A percentile compares a stretch with the other conserved stretches of the same genome.
Evolutionary conservation across 2,329 filamentous ascomycete species (phyloP).

Genomic region (Lojkania enalia): DNA sequence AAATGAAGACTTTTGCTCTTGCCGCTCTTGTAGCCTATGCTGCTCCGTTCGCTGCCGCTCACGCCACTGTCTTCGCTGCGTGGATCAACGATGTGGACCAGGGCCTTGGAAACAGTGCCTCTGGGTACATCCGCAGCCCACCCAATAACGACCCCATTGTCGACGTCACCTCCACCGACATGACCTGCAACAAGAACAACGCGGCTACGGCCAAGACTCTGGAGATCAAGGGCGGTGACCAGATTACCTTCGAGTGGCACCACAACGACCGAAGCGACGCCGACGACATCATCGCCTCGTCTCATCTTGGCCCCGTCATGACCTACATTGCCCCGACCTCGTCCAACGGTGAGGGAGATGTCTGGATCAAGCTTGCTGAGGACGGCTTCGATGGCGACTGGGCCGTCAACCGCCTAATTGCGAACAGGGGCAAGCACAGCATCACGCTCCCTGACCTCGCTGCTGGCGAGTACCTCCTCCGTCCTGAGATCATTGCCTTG

Average conservation of each 20-base stretch:
- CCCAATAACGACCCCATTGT: slow-evolving; percentile 43
- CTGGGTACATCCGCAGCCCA: slow-evolving; percentile 55
- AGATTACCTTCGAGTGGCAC: slow-evolving; percentile 54
- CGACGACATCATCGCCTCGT: slow-evolving; percentile 58
- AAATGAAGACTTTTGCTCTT: slow-evolving; percentile 40
- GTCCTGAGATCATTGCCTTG: slow-evolving; percentile 51
- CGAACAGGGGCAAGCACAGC: slow-evolving; percentile 48
- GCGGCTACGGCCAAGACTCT: slow-evolving; percentile 47
- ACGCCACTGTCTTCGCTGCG: slow-evolving; percentile 41
- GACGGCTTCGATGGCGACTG: slow-evolving; percentile 44
- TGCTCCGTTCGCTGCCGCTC: slow-evolving; percentile 32
- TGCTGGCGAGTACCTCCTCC: slow-evolving; percentile 48
- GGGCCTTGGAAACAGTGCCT: slow-evolving; percentile 40
- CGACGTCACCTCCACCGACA: slow-evolving; percentile 38
- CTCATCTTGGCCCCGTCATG: slow-evolving; percentile 58
- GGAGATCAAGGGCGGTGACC: slow-evolving; percentile 53
- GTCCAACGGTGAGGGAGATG: slow-evolving; percentile 52
- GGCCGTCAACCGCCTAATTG: slow-evolving; percentile 47
- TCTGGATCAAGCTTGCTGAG: slow-evolving; percentile 56
- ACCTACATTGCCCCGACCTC: slow-evolving; percentile 55
- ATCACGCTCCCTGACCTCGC: slow-evolving; percentile 48
- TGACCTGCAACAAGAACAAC: slow-evolving; percentile 43
- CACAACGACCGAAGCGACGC: slow-evolving; percentile 50
- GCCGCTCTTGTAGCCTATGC: slow-evolving; percentile 35
- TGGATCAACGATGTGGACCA: slow-evolving; percentile 49